Evolutionary conservation across 2,329 filamentous ascomycete species (phyloP), one percentile per base, ranked within the genome.

Genomic region (Didymella lethalis): DNA sequence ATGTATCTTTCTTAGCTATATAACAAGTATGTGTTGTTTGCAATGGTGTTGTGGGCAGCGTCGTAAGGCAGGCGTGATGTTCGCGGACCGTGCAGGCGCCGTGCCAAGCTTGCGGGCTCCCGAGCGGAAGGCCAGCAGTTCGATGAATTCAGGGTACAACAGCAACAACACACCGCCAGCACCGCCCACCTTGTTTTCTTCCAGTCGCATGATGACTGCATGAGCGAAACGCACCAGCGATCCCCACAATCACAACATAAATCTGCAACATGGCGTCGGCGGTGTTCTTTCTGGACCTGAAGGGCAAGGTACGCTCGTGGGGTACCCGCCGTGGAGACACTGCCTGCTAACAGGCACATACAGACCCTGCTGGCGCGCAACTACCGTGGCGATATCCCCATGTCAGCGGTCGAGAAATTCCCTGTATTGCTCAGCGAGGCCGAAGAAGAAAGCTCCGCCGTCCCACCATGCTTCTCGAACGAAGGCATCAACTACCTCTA

Each of bases 401-500:
- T 99, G 95, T 96, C 93, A 58, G 95, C 95, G 34, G 95, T 99
- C 73, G 95, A 99, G 81, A 96, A 96, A 79, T 99, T 99, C 78
- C 95, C 95, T 43, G 83, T 97, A 70, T 90, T 99, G 59, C 88
- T 99, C 54, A 96, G 91, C 80, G 95, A 99, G 82, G 95, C 95
- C 71, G 95, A 99, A 88, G 95, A 99, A 87, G 95, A 99, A 80
- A 97, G 92, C 70, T 98, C 94, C 46, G 93, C 93, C 63, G 95
- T 98, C 2, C 93, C 95, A 54, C 95, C 95, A 65, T 99, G 95
- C 81, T 98, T 99, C 84, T 97, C 93, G 41, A 90, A 96, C 78
- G 95, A 99, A 81, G 95, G 95, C 77, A 97, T 99, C 83, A 99
- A 99, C 80, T 99, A 98, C 80, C 91, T 99, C 75, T 99, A 99